Evolutionary conservation across 202 grass and related monocot species (phyloP).

Genomic region (Setaria viridis): DNA sequence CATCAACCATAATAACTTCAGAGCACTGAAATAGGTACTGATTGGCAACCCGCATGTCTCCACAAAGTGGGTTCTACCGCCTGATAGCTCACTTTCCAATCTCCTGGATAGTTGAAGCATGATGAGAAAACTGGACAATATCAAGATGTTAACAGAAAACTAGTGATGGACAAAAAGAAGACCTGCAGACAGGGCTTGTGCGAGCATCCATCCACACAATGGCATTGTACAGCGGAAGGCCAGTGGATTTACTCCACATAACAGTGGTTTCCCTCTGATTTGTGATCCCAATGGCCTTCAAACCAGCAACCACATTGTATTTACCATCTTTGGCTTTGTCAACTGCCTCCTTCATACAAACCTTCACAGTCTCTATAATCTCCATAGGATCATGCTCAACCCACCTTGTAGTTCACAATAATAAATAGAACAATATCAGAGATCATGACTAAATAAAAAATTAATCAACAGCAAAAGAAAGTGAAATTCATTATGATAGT

Average conservation of each 20-base stretch:
- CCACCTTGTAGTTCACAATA: constrained; percentile 62
- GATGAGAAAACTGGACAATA: not conserved
- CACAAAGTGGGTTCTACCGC: constrained; percentile 84
- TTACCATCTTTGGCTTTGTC: constrained; percentile 67
- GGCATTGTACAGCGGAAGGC: constrained; percentile 83
- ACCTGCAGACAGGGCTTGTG: constrained; percentile 89
- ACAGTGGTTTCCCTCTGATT: constrained; percentile 96
- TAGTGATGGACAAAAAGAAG: not conserved
- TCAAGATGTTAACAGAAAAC: not conserved
- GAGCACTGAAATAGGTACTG: constrained; percentile 93
- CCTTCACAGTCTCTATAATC: constrained; percentile 77
- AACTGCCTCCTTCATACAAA: constrained; percentile 68
- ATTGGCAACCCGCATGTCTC: constrained; percentile 80
- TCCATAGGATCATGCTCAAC: constrained; percentile 97
- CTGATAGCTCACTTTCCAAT: constrained; percentile 75
- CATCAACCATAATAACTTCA: constrained; percentile 85
- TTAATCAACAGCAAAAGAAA: not conserved
- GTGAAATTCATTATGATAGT: not conserved
- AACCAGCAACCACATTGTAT: constrained; percentile 55
- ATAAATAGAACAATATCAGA: not conserved
- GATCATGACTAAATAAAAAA: not conserved
- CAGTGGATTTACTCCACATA: constrained; percentile 92
- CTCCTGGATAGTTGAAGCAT: constrained; percentile 54
- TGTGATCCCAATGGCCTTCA: constrained; percentile 83
- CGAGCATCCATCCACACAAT: constrained; percentile 99